Conservation (phyloP, 108 stramenopile species). For the Cyclotella baltica region DNA sequence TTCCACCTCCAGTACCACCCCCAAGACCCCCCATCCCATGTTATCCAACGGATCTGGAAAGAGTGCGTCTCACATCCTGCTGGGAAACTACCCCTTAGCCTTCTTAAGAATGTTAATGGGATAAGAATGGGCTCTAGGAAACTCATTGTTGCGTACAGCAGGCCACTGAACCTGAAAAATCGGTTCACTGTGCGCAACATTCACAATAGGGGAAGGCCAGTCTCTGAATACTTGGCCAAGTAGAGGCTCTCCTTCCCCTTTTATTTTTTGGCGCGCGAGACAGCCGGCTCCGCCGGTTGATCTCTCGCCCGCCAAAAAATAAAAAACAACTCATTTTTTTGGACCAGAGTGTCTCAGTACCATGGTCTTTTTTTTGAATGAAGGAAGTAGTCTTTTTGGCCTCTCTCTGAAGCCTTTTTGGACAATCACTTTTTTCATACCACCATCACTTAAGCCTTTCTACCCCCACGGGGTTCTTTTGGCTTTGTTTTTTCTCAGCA, state of each 20-base stretch:
- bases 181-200: background rate
- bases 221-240: too few relatives aligned
- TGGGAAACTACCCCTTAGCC: background rate
- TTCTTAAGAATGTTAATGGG: background rate
- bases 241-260: conserved; percentile 5
- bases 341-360: too few relatives aligned
- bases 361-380: too few relatives aligned
- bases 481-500: too few relatives aligned
- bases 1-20: conserved; percentile 13
- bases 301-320: too few relatives aligned
- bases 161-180: background rate
- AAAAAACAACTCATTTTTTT: too few relatives aligned
- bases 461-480: too few relatives aligned
- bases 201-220: conserved; percentile 1
- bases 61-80: background rate
- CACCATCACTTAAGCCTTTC: too few relatives aligned
- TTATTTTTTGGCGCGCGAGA: background rate
- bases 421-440: too few relatives aligned
- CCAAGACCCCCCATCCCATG: background rate
- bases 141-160: background rate
- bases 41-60: background rate
- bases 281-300: background rate
- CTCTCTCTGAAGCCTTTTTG: too few relatives aligned
- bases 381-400: too few relatives aligned
- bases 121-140: background rate